Percentiles rank a stretch among this genome's conserved stretches.
phyloP scores from a whole-genome alignment of 176 grass and related monocot species.

The Paspalum vaginatum region DNA sequence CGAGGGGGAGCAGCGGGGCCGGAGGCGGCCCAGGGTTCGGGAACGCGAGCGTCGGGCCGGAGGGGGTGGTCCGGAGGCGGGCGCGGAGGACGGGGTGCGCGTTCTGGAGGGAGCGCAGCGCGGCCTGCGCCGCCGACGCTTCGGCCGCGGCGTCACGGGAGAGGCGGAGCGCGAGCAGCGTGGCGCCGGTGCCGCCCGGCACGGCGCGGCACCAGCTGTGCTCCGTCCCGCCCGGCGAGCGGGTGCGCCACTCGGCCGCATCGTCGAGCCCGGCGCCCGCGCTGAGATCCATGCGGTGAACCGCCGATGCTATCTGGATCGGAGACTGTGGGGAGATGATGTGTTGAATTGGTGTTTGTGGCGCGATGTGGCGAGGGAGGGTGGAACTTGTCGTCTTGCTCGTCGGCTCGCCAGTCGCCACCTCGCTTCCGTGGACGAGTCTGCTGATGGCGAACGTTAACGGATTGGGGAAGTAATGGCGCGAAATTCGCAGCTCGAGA shows the following conservation, averaged over 20 bases:
- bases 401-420: not conserved
- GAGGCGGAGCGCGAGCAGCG: constrained; percentile 70
- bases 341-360: constrained; percentile 21
- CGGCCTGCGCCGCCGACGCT: constrained; percentile 13
- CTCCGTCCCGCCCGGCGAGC: constrained; percentile 65
- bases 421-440: constrained; percentile 8
- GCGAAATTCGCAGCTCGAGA: constrained; percentile 10
- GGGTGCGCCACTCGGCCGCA: constrained; percentile 17
- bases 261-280: constrained; percentile 18
- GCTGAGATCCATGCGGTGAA: constrained; percentile 19
- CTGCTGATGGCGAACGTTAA: not conserved
- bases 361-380: not conserved
- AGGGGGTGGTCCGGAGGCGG: constrained; percentile 42
- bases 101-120: constrained; percentile 49
- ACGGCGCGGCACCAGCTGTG: constrained; percentile 71
- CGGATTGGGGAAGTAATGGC: not conserved
- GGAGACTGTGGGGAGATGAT: not conserved
- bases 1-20: constrained; percentile 15
- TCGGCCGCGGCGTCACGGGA: constrained; percentile 35
- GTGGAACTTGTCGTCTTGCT: constrained; percentile 12
- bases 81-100: constrained; percentile 70
- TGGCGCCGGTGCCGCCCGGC: constrained; percentile 76
- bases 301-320: not conserved
- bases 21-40: constrained; percentile 1
- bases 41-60: constrained; percentile 55